phyloP scores from a whole-genome alignment of 306 rosid species.

The Spatholobus suberectus region DNA sequence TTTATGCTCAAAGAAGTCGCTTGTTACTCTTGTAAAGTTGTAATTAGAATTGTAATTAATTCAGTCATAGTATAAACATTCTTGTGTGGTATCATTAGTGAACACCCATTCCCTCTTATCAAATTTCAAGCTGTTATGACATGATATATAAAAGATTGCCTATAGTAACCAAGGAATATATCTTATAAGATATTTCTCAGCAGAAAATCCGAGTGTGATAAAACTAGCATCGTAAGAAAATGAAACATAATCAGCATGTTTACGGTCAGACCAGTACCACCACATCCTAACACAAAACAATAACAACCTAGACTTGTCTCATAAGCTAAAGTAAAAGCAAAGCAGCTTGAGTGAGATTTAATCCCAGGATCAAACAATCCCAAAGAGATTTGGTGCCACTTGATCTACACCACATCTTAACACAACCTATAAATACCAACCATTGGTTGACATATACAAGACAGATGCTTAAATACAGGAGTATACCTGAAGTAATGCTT shows the following conservation, averaged over 20 bases:
- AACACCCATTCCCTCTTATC: slow-evolving; percentile 5
- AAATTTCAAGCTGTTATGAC: not conserved
- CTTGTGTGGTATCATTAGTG: not conserved
- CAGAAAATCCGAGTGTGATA: not conserved
- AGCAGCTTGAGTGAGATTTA: not conserved
- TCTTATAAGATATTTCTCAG: not conserved
- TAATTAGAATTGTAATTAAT: not conserved
- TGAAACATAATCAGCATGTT: not conserved
- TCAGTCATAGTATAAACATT: not conserved
- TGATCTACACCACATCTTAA: slow-evolving; percentile 8
- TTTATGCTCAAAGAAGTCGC: not conserved
- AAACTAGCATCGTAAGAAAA: slow-evolving; percentile 14
- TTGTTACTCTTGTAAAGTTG: not conserved
- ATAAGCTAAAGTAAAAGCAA: not conserved
- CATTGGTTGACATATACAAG: slow-evolving; percentile 20
- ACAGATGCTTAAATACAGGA: not conserved
- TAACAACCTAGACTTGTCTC: not conserved
- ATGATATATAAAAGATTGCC: not conserved
- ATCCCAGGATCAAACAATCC: slow-evolving; percentile 7
- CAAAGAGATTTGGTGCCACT: not conserved
- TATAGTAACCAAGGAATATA: not conserved
- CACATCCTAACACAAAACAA: slow-evolving; percentile 7
- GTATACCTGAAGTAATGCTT: slow-evolving; percentile 85
- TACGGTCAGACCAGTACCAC: not conserved
- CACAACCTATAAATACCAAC: slow-evolving; percentile 27